These are phyloP conservation scores for Endocarpon pusillum DNA, from an alignment of 495 filamentous ascomycete species.

Conservation along the genomic window DNA sequence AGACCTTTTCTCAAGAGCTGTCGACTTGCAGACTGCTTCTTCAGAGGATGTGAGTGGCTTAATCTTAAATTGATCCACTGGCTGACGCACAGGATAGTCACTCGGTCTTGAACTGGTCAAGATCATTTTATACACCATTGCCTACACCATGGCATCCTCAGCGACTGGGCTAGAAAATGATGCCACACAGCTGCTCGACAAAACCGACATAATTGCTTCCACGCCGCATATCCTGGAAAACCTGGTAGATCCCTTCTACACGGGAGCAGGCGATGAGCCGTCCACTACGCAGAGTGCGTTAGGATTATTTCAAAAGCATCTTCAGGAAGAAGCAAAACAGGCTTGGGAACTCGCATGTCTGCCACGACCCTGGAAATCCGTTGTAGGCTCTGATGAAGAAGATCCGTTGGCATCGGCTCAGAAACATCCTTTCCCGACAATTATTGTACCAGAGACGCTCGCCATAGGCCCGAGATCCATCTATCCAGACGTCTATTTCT, in stretches of 20 bases:
- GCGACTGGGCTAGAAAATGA: constrained; percentile 45
- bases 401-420: constrained; percentile 30
- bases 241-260: constrained; percentile 66
- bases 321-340: constrained; percentile 50
- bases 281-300: constrained; percentile 52
- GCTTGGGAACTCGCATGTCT: constrained; percentile 67
- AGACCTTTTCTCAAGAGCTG: constrained; percentile 67
- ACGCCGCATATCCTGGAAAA: constrained; percentile 68
- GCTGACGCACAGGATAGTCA: constrained; percentile 21
- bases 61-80: not conserved
- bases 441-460: constrained; percentile 59
- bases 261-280: constrained; percentile 31
- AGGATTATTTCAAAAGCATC: constrained; percentile 65
- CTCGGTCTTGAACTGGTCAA: constrained; percentile 82
- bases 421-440: constrained; percentile 60
- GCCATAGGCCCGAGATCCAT: constrained; percentile 53
- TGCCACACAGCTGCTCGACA: constrained; percentile 64
- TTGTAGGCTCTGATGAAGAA: constrained; percentile 29
- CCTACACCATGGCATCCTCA: constrained; percentile 69
- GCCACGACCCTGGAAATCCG: constrained; percentile 63
- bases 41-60: constrained; percentile 60
- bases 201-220: constrained; percentile 79
- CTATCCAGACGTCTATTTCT: constrained; percentile 87
- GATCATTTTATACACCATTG: constrained; percentile 82
- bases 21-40: constrained; percentile 76